These are phyloP conservation scores for Cadophora luteo-olivacea DNA, from an alignment of 2,329 filamentous ascomycete species.

Conservation along the genomic window DNA sequence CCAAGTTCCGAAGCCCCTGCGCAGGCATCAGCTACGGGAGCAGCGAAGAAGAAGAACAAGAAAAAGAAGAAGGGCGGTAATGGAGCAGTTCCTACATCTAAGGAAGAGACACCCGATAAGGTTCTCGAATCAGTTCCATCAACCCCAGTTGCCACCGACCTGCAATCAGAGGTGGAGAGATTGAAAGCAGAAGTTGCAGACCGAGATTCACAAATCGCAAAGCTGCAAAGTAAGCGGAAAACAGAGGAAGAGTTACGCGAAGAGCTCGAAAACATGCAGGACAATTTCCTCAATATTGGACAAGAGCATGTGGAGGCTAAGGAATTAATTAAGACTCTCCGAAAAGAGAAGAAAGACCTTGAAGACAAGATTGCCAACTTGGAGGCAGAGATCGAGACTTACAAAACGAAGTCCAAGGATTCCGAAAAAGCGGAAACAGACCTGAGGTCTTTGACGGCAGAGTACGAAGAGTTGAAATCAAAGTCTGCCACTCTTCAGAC, in stretches of 20 bases:
- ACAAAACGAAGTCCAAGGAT: conserved; percentile 40
- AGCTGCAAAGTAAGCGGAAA: conserved; percentile 71
- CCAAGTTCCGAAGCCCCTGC: conserved; percentile 51
- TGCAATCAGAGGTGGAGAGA: conserved; percentile 40
- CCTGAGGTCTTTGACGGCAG: conserved; percentile 51
- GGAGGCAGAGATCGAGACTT: conserved; percentile 69
- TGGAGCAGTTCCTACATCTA: conserved; percentile 39
- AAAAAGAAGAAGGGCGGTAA: conserved; percentile 79
- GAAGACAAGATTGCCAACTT: conserved; percentile 69
- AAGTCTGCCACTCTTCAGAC: conserved; percentile 76
- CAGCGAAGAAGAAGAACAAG: conserved; percentile 81
- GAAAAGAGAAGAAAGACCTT: conserved; percentile 71
- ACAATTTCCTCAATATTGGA: conserved; percentile 79
- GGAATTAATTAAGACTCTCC: conserved; percentile 74
- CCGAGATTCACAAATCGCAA: conserved; percentile 71
- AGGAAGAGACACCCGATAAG: conserved; percentile 40
- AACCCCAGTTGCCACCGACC: conserved; percentile 28
- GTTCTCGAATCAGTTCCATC: conserved; percentile 23
- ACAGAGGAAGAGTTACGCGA: conserved; percentile 82
- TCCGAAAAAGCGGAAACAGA: conserved; percentile 41
- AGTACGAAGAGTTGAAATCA: conserved; percentile 72
- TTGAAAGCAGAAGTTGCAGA: conserved; percentile 41
- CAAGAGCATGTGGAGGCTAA: conserved; percentile 86
- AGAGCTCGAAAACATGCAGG: conserved; percentile 83
- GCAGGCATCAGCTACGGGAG: conserved; percentile 42